These are phyloP conservation scores for Suhomyces bokatorum DNA, from an alignment of 1,139 yeast genomes.

Conservation along the genomic window DNA sequence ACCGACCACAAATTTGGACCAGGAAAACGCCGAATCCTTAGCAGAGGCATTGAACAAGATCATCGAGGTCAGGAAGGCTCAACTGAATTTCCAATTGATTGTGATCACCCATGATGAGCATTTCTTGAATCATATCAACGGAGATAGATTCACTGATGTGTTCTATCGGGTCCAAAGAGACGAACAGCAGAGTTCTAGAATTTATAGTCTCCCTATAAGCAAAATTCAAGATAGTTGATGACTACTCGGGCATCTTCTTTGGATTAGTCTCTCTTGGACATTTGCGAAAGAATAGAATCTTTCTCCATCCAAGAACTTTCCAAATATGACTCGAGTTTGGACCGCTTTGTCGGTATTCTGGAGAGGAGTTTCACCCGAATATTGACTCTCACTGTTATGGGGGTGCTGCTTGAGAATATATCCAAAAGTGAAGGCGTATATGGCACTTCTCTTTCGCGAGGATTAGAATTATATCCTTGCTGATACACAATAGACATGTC, in stretches of 20 bases:
- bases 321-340: conserved; percentile 66
- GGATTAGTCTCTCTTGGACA: background rate
- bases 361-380: conserved; percentile 47
- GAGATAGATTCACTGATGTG: conserved; percentile 83
- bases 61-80: conserved; percentile 71
- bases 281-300: background rate
- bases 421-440: conserved; percentile 57
- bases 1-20: conserved; percentile 95
- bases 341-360: conserved; percentile 53
- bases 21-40: conserved; percentile 82
- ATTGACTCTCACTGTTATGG: conserved; percentile 49
- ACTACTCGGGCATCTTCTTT: background rate
- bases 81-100: conserved; percentile 87
- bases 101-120: conserved; percentile 96
- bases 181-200: conserved; percentile 75
- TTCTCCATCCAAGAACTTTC: conserved; percentile 72
- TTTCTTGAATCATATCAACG: conserved; percentile 81
- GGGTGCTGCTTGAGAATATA: conserved; percentile 46
- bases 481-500: conserved; percentile 55
- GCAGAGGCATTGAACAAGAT: conserved; percentile 79
- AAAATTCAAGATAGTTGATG: conserved; percentile 31
- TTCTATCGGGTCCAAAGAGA: conserved; percentile 82
- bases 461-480: conserved; percentile 13
- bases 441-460: conserved; percentile 8
- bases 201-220: conserved; percentile 48